Percentiles rank a stretch among this genome's conserved stretches.
These are phyloP conservation scores for Magnusiomyces sp. DNA, from an alignment of 1,139 yeast genomes.

Conservation along the genomic window DNA sequence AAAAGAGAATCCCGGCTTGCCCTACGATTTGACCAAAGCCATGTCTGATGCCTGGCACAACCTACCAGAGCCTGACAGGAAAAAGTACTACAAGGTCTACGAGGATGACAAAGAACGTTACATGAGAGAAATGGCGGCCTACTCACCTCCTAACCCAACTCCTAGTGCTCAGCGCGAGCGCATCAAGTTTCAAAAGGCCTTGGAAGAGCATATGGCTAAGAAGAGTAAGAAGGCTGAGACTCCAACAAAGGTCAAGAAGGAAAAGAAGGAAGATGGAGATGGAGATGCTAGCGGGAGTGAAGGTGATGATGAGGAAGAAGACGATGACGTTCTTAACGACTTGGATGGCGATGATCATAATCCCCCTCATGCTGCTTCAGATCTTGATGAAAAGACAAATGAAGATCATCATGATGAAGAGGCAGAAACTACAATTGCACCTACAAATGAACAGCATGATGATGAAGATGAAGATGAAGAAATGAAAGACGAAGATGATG, in stretches of 20 bases:
- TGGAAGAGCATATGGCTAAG: background rate
- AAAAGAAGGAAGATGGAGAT: background rate
- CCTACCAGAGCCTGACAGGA: constrained; percentile 58
- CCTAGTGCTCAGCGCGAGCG: constrained; percentile 18
- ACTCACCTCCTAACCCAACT: constrained; percentile 33
- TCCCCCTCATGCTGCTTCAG: too few relatives aligned
- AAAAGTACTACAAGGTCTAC: constrained; percentile 67
- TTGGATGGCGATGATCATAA: background rate
- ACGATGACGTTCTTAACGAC: background rate
- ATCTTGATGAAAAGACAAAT: too few relatives aligned
- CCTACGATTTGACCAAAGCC: constrained; percentile 60
- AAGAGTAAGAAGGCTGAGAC: constrained; percentile 1
- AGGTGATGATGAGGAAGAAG: background rate
- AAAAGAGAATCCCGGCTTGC: constrained; percentile 39
- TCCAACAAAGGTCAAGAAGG: too few relatives aligned
- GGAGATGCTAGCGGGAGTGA: background rate
- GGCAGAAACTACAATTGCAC: background rate
- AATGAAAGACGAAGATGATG: background rate
- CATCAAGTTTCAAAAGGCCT: constrained; percentile 1
- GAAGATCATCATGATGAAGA: background rate
- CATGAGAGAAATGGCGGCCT: constrained; percentile 62
- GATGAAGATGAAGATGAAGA: constrained; percentile 1
- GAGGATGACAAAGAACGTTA: constrained; percentile 76
- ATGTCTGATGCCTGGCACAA: constrained; percentile 84
- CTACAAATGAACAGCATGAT: background rate